These are phyloP conservation scores for Elsinoe batatas DNA, from an alignment of 2,329 filamentous ascomycete species.

Conservation along the genomic window DNA sequence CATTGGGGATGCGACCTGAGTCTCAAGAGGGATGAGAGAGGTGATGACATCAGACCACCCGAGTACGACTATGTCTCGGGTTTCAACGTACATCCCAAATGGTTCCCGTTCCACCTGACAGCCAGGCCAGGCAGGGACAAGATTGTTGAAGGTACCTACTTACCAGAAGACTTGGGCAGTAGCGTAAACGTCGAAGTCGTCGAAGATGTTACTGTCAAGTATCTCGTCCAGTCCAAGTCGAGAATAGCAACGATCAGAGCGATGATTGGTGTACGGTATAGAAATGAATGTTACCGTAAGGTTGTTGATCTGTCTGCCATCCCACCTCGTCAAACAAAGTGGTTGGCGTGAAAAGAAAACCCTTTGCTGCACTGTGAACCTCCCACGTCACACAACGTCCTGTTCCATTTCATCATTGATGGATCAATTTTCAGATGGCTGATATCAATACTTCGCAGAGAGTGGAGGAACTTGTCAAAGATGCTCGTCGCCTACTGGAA, in stretches of 20 bases:
- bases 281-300: no score
- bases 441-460: neutral
- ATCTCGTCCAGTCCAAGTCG: no score
- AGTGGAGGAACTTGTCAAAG: neutral
- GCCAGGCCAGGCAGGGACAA: neutral
- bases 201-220: no score
- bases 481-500: neutral
- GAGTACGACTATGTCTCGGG: conserved; percentile 17
- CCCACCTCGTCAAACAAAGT: no score
- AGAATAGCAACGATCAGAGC: no score
- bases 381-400: neutral
- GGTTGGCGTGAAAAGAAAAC: no score
- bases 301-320: no score
- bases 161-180: neutral
- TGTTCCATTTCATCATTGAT: neutral
- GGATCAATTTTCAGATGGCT: conserved; percentile 9
- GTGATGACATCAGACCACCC: conserved; percentile 14
- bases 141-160: neutral
- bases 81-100: conserved; percentile 16
- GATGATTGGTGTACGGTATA: no score
- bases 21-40: conserved; percentile 16
- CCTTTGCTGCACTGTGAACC: neutral
- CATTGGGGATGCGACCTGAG: conserved; percentile 24
- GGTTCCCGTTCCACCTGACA: conserved; percentile 4
- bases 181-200: neutral